Evolutionary conservation across 495 filamentous ascomycete genomes (phyloP).

Genomic region (Penicillium pulvis): DNA sequence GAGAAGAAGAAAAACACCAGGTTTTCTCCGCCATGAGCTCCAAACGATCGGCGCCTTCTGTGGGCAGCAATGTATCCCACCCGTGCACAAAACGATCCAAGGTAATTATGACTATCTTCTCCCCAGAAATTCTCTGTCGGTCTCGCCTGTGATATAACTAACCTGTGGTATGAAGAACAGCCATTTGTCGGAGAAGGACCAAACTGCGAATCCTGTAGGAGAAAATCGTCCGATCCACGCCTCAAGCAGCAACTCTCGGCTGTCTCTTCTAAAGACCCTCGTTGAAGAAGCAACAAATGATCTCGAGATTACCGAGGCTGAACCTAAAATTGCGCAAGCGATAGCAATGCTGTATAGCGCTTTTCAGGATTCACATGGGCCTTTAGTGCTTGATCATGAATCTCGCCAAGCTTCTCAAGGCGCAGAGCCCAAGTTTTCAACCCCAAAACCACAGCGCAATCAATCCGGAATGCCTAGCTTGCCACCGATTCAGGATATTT

Average conservation of each 20-base stretch:
- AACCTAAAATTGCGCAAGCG: conserved; percentile 28
- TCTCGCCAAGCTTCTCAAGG: neutral
- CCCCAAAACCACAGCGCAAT: neutral
- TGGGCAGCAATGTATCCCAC: neutral
- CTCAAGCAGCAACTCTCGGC: conserved; percentile 9
- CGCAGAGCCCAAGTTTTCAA: neutral
- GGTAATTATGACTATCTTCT: conserved; percentile 3
- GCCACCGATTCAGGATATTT: conserved; percentile 58
- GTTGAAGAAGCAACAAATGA: conserved; percentile 26
- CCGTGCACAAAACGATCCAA: conserved; percentile 13
- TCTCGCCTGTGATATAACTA: neutral
- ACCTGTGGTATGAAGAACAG: neutral
- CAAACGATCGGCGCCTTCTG: conserved; percentile 7
- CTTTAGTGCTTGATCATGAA: neutral
- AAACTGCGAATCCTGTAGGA: neutral
- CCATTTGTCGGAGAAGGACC: neutral
- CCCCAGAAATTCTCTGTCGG: neutral
- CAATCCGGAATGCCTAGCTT: conserved; percentile 44
- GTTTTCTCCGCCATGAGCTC: conserved; percentile 10
- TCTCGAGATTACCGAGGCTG: conserved; percentile 10
- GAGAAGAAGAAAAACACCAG: neutral
- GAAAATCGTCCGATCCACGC: neutral
- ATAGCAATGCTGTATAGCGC: conserved; percentile 24
- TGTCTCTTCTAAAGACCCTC: conserved; percentile 16
- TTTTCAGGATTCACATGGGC: conserved; percentile 19